A percentile compares a stretch with the other conserved stretches of the same genome.
Evolutionary conservation across 108 stramenopile species (phyloP).

Genomic region (Skeletonema menzelii): DNA sequence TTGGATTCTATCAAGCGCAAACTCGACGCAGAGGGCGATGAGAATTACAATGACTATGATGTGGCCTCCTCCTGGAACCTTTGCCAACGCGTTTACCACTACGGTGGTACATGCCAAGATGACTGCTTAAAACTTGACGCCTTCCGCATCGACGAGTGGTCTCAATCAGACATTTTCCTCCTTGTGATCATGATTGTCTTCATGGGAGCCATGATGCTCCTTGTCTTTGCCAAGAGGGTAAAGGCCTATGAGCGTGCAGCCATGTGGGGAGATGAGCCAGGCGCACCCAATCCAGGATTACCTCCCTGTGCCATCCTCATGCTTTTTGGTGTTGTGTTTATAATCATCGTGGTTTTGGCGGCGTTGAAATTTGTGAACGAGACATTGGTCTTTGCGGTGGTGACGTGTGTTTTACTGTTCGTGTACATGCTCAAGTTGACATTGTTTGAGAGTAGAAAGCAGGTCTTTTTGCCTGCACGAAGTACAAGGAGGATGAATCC

Average conservation of each 20-base stretch:
- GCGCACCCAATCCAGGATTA: slow-evolving; percentile 56
- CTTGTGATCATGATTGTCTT: slow-evolving; percentile 82
- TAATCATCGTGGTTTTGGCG: slow-evolving; percentile 66
- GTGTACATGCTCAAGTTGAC: slow-evolving; percentile 91
- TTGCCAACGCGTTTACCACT: slow-evolving; percentile 78
- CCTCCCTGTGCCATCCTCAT: slow-evolving; percentile 72
- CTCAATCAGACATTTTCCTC: slow-evolving; percentile 78
- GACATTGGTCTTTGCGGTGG: slow-evolving; percentile 84
- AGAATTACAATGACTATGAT: slow-evolving; percentile 46
- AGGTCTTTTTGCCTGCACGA: slow-evolving; percentile 43
- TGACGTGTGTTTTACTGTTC: slow-evolving; percentile 80
- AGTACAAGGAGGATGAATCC: slow-evolving; percentile 48
- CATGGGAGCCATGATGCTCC: slow-evolving; percentile 82
- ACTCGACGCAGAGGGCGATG: slow-evolving; percentile 4
- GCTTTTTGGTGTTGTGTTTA: slow-evolving; percentile 66
- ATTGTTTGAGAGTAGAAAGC: slow-evolving; percentile 70
- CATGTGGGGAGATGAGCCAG: slow-evolving; percentile 63
- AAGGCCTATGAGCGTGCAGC: slow-evolving; percentile 57
- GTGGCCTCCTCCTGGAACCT: slow-evolving; percentile 77
- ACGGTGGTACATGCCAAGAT: slow-evolving; percentile 85
- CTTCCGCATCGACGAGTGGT: slow-evolving; percentile 84
- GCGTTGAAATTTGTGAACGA: slow-evolving; percentile 83
- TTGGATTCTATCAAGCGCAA: background rate
- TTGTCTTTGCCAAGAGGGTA: slow-evolving; percentile 81
- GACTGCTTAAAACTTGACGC: slow-evolving; percentile 76